Conservation (phyloP, 2,329 filamentous ascomycete genomes). For the Lachnellula suecica region DNA sequence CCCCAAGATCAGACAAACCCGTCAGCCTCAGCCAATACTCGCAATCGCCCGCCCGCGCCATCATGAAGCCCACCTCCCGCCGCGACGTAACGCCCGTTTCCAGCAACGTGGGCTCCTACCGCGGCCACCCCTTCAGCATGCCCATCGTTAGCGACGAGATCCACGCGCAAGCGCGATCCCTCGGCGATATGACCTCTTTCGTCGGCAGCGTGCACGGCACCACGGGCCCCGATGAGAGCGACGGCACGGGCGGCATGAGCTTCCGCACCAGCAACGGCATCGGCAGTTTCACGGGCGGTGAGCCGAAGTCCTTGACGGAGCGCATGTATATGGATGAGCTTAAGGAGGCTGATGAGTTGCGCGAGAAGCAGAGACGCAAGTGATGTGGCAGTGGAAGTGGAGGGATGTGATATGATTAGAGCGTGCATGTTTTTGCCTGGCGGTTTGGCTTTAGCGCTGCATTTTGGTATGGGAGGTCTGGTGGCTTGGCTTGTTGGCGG, state of each 20-base stretch:
- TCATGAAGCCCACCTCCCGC: conserved; percentile 4
- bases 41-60: conserved; percentile 20
- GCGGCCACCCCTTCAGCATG: conserved; percentile 50
- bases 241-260: conserved; percentile 23
- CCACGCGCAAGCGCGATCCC: conserved; percentile 46
- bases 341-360: conserved; percentile 13
- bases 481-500: neutral
- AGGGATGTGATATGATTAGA: neutral
- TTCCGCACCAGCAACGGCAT: conserved; percentile 23
- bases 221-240: conserved; percentile 30
- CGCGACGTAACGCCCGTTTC: neutral
- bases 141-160: conserved; percentile 50
- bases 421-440: too few species aligned
- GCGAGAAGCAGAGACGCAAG: neutral
- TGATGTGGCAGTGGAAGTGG: neutral
- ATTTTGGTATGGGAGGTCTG: neutral
- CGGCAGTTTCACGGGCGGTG: conserved; percentile 23
- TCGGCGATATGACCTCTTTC: conserved; percentile 50
- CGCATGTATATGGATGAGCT: conserved; percentile 33
- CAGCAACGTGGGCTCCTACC: conserved; percentile 47
- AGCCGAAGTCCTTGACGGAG: conserved; percentile 32
- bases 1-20: conserved; percentile 4
- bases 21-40: conserved; percentile 14
- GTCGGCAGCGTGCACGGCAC: conserved; percentile 46
- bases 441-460: too few species aligned